Percentiles rank a stretch among this genome's conserved stretches.
These are phyloP conservation scores for Physocladia obscura DNA, from an alignment of 192 early-diverging fungal species.

Conservation along the genomic window DNA sequence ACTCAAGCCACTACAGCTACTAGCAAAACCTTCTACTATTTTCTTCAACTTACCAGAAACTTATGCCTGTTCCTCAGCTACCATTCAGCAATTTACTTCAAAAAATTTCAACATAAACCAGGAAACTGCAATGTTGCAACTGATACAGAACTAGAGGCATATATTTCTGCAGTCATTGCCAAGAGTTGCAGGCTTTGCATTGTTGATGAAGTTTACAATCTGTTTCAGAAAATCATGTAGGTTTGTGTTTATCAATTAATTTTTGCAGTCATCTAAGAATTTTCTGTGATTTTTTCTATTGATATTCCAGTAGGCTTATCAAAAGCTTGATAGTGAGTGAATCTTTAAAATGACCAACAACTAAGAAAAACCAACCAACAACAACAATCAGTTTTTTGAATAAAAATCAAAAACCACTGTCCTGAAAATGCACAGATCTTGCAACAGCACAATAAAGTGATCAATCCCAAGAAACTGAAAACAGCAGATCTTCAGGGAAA, in stretches of 20 bases:
- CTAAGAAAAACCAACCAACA: no score
- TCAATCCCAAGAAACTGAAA: conserved; percentile 78
- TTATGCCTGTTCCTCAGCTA: no score
- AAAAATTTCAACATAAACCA: no score
- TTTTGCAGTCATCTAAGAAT: conserved; percentile 91
- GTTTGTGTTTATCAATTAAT: conserved; percentile 78
- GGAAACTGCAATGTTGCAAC: no score
- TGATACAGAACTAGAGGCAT: conserved; percentile 11
- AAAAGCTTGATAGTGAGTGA: no score
- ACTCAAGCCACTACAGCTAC: no score
- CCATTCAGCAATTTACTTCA: no score
- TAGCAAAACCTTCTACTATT: no score
- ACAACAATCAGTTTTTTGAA: no score
- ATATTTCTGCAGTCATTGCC: conserved; percentile 36
- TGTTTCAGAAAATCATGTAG: conserved; percentile 84
- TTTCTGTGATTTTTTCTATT: conserved; percentile 69
- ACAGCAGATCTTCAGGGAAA: conserved; percentile 78
- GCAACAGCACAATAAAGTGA: conserved; percentile 84
- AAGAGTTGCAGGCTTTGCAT: conserved; percentile 65
- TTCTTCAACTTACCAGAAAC: no score
- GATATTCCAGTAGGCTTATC: no score
- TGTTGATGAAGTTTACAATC: conserved; percentile 86
- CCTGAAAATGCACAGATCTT: conserved; percentile 87
- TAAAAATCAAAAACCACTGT: conserved; percentile 69
- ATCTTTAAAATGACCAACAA: no score